These are phyloP conservation scores for Hypomontagnella submonticulosa DNA, from an alignment of 495 filamentous ascomycete genomes.

Conservation along the genomic window DNA sequence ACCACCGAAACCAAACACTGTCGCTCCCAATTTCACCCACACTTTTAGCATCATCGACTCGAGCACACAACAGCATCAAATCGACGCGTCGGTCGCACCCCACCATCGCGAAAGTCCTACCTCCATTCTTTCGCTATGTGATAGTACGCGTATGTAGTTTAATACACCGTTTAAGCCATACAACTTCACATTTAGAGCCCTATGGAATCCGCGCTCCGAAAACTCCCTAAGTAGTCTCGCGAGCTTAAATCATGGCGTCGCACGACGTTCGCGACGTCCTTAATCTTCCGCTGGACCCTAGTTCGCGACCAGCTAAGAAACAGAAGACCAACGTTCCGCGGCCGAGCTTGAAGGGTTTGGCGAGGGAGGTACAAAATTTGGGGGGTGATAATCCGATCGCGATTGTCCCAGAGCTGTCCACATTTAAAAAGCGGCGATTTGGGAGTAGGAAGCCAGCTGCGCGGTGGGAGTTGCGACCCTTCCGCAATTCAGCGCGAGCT, in stretches of 20 bases:
- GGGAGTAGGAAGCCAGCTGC: slow-evolving; percentile 71
- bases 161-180: slow-evolving; percentile 4
- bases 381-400: slow-evolving; percentile 61
- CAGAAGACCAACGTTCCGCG: slow-evolving; percentile 76
- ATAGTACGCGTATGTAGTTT: slow-evolving; percentile 20
- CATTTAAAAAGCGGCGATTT: slow-evolving; percentile 61
- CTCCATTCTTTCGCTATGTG: slow-evolving; percentile 19
- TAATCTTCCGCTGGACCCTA: slow-evolving; percentile 75
- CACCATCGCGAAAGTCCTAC: not conserved
- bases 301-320: slow-evolving; percentile 75
- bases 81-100: not conserved
- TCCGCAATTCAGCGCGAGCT: slow-evolving; percentile 66
- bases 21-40: slow-evolving; percentile 4
- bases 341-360: slow-evolving; percentile 68
- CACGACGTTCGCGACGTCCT: slow-evolving; percentile 91
- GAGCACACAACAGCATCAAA: slow-evolving; percentile 5
- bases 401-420: slow-evolving; percentile 57
- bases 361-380: slow-evolving; percentile 70
- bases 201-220: not conserved
- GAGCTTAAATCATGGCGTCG: slow-evolving; percentile 70
- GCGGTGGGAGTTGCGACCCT: slow-evolving; percentile 62
- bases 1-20: slow-evolving; percentile 27
- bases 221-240: not conserved
- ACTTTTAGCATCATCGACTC: slow-evolving; percentile 18
- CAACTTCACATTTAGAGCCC: too few species aligned